Base-by-base conservation (phyloP, 1,284 basidiomycete genomes). In the Lignosus rhinocerotis region DNA sequence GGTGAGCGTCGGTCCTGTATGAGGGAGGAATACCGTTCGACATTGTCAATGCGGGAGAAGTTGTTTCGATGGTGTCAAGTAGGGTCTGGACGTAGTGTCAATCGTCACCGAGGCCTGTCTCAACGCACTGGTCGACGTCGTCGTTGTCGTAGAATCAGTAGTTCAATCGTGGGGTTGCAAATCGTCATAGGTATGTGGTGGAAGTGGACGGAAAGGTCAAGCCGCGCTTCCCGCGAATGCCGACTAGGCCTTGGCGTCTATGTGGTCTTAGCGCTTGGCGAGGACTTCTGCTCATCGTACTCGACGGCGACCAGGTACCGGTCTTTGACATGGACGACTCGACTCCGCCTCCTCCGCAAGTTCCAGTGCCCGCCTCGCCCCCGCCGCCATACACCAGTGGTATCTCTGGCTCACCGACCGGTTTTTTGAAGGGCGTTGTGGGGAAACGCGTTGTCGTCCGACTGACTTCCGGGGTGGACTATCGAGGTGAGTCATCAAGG, bases 401-500 rank as follows among this genome's bases (percentile, higher is more conserved):
- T 6, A 53, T 68, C 1, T 75, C 80, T 8, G 93, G 93, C 8
- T 94, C 93, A 0, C 94, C 93, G 0, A 93, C 92, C 0, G 92
- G 94, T 67, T 96, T 96, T 66, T 73, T 96, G 60, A 95, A 95
- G 75, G 92, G 89, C 51, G 95, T 98, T 31, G 96, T 98, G 30
- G 96, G 96, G 32, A 97, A 98, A 75, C 85, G 84, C 53, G 96
- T 98, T 57, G 91, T 96, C 62, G 97, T 98, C 43, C 83, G 96
- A 56, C 81, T 99, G 57, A 94, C 92, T n/a, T 94, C 92, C 42
- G 97, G 97, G 1, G 91, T 99, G 12, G 96, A 98, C 75, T 99
- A 99, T 76, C 85, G 88, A 65, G 96, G 96, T 94, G 63, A 55
- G 86, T 74, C 48, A 51, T 38, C 8, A 17, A 14, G 16, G 11